Percentiles rank a stretch among this genome's conserved stretches.
Evolutionary conservation across 129 eudicot species (phyloP).

Genomic region (Lonicera japonica): DNA sequence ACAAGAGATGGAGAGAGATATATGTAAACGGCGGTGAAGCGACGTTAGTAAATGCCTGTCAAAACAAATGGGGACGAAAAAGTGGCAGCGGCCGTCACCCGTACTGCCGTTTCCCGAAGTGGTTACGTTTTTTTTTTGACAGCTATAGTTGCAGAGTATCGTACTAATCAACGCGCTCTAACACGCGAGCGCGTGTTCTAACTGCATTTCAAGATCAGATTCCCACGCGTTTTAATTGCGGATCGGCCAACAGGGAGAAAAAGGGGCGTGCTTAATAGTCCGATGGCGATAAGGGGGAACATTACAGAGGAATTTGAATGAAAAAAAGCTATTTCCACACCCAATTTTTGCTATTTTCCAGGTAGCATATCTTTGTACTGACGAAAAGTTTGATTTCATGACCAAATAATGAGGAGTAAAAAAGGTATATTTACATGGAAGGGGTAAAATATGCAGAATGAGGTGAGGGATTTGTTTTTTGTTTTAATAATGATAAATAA

Average conservation of each 20-base stretch:
- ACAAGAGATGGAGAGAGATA: background rate
- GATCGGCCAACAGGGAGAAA: background rate
- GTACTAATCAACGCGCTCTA: background rate
- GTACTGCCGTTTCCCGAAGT: conserved; percentile 47
- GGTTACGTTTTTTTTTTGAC: conserved; percentile 2
- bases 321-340: conserved; percentile 13
- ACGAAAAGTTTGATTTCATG: background rate
- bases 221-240: conserved; percentile 5
- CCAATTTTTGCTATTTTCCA: conserved; percentile 3
- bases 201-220: background rate
- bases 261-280: conserved; percentile 16
- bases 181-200: background rate
- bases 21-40: conserved; percentile 64
- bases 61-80: background rate
- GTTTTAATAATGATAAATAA: no score
- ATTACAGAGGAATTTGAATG: conserved; percentile 2
- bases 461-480: no score
- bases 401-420: background rate
- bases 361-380: background rate
- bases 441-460: no score
- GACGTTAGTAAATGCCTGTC: conserved; percentile 45
- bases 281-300: conserved; percentile 12
- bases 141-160: background rate
- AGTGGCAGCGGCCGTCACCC: conserved; percentile 63
- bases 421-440: no score